Conservation (phyloP, 2,329 filamentous ascomycete species). For the Cadophora sp. region DNA sequence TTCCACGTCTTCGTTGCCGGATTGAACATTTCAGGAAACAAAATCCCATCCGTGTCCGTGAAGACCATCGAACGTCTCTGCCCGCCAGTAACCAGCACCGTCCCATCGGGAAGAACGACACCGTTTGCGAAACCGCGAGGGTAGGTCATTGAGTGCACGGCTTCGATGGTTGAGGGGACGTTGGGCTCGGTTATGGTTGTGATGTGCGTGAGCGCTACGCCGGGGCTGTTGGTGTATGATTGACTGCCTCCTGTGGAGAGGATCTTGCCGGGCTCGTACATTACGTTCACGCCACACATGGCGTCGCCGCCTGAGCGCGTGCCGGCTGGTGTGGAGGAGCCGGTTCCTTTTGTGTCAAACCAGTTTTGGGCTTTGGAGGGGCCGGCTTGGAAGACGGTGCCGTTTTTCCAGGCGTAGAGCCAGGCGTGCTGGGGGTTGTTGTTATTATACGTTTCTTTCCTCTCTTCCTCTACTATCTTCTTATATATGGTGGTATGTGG, state of each 20-base stretch:
- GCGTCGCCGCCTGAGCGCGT: conserved; percentile 53
- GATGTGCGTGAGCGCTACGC: conserved; percentile 54
- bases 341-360: conserved; percentile 56
- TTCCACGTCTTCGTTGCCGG: conserved; percentile 51
- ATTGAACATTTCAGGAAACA: conserved; percentile 55
- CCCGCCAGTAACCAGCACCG: conserved; percentile 56
- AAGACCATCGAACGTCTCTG: conserved; percentile 53
- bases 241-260: conserved; percentile 58
- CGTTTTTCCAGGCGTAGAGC: conserved; percentile 44
- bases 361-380: conserved; percentile 58
- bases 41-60: conserved; percentile 51
- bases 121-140: conserved; percentile 54
- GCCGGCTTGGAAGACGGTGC: conserved; percentile 39
- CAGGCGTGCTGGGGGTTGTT: conserved; percentile 61
- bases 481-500: conserved; percentile 15
- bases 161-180: conserved; percentile 41
- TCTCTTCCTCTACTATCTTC: conserved; percentile 39
- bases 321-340: conserved; percentile 52
- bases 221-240: conserved; percentile 52
- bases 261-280: conserved; percentile 67
- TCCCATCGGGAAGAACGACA: conserved; percentile 57
- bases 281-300: conserved; percentile 63
- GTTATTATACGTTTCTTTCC: conserved; percentile 49
- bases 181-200: conserved; percentile 53
- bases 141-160: conserved; percentile 48